A percentile compares a stretch with the other conserved stretches of the same genome.
phyloP scores from a whole-genome alignment of 768 basidiomycete genomes.

The Naganishia vaughanmartiniae region DNA sequence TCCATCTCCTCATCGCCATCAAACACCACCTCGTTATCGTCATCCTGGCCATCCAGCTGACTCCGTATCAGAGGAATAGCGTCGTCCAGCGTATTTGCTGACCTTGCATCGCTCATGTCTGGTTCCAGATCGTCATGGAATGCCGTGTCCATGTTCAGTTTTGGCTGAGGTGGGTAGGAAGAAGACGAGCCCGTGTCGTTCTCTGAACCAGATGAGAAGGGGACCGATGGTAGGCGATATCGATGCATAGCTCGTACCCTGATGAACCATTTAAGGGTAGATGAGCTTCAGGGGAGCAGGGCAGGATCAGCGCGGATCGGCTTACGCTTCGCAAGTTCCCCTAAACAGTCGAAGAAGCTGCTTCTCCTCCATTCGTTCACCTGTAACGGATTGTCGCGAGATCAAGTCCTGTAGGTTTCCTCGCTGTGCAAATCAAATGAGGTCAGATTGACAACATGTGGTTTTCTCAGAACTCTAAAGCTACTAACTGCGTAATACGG shows the following conservation, averaged over 20 bases:
- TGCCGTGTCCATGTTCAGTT: constrained; percentile 13
- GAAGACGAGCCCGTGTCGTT: constrained; percentile 27
- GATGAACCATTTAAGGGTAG: background rate
- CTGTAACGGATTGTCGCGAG: constrained; percentile 76
- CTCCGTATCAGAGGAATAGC: constrained; percentile 21
- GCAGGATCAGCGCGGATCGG: background rate
- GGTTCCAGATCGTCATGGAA: constrained; percentile 15
- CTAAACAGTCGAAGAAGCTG: constrained; percentile 87
- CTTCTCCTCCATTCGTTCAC: constrained; percentile 77
- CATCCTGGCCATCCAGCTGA: constrained; percentile 61
- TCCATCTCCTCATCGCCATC: constrained; percentile 74
- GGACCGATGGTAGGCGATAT: constrained; percentile 62
- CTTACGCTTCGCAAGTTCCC: constrained; percentile 80
- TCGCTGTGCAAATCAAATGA: constrained; percentile 55
- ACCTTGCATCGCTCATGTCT: constrained; percentile 28
- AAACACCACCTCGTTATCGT: constrained; percentile 65
- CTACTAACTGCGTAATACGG: constrained; percentile 76
- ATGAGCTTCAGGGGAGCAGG: background rate
- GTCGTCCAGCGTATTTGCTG: constrained; percentile 3
- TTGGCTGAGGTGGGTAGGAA: constrained; percentile 38
- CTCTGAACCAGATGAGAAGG: constrained; percentile 43
- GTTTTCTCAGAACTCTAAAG: constrained; percentile 33
- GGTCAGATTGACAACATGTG: no score
- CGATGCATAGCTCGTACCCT: constrained; percentile 86
- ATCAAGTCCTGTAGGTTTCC: constrained; percentile 96